Base-by-base conservation (phyloP, 2,329 filamentous ascomycete species). In the Cryoendolithus antarcticus region DNA sequence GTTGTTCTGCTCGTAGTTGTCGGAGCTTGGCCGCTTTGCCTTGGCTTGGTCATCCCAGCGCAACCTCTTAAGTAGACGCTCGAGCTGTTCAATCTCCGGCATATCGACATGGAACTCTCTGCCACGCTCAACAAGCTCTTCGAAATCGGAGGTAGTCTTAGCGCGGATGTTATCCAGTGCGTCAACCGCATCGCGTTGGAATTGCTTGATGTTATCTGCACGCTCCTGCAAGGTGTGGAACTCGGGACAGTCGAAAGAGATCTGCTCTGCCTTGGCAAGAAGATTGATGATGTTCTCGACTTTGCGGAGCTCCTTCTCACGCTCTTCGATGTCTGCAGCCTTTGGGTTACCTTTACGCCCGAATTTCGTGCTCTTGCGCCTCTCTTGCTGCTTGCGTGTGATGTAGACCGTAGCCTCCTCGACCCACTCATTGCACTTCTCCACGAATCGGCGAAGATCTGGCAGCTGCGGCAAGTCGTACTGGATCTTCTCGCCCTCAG, bases 351-450 rank as follows among this genome's bases (percentile, higher is more conserved):
- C 74, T 53, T 76, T 80, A 48, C 86, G 82, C 77, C 82, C 91
- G 33, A 75, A 75, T 56, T 86, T 91, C 54, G 95, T 89, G 60
- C 82, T 93, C 64, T 96, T 96, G 45, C 89, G 85, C 46, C 91
- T 82, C 56, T 93, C 93, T 63, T 95, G 89, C 65, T 95, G 89
- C 66, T 98, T 98, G 51, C 91, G 83, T 43, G 91, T 88, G 55
- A 88, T 94, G 67, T 93, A 98, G 57, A 83, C 88, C 54, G 85
- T 91, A 48, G 91, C 91, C 64, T 96, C 89, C 54, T 96, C 91
- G 46, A 95, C 86, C 83, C 93, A 95, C 58, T 93, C 86, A 61
- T 94, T 93, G 67, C 91, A 96, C 54, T 85, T 81, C 52, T 94
- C 86, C 59, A 98, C 91, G 65, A 93, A 98, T 49, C 80, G 75